Conservation (phyloP, 805 yeast species). For the Blastobotrys peoriensis region DNA sequence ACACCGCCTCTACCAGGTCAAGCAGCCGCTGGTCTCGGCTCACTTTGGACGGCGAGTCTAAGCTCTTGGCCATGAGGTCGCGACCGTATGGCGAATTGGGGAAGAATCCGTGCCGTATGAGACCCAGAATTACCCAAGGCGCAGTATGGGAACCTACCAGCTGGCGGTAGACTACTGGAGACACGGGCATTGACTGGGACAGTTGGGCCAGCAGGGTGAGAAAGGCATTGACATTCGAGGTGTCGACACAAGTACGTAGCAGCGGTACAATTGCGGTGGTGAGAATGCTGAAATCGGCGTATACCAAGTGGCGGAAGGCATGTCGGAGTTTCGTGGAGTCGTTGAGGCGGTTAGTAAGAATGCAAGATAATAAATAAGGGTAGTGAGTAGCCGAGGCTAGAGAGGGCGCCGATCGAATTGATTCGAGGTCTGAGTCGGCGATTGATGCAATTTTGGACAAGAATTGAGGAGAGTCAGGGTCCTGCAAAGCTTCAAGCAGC, state of each 20-base stretch:
- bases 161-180: background rate
- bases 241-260: background rate
- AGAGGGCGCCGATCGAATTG: too few species aligned
- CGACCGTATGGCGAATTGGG: background rate
- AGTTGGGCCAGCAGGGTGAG: background rate
- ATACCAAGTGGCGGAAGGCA: background rate
- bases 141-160: background rate
- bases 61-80: too few species aligned
- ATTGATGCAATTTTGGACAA: too few species aligned
- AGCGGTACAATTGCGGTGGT: background rate
- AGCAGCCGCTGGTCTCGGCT: too few species aligned
- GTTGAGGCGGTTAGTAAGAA: background rate
- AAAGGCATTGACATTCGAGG: background rate
- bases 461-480: too few species aligned
- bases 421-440: too few species aligned
- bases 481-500: too few species aligned
- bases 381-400: too few species aligned
- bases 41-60: too few species aligned
- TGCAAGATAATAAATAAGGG: background rate
- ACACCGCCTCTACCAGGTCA: too few species aligned
- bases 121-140: background rate
- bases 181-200: background rate
- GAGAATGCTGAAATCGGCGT: background rate
- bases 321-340: background rate
- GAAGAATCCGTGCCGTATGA: background rate